Percentiles rank a stretch among this genome's conserved stretches.
Conservation (phyloP, 2,329 filamentous ascomycete genomes). For the Tolypocladium album region DNA sequence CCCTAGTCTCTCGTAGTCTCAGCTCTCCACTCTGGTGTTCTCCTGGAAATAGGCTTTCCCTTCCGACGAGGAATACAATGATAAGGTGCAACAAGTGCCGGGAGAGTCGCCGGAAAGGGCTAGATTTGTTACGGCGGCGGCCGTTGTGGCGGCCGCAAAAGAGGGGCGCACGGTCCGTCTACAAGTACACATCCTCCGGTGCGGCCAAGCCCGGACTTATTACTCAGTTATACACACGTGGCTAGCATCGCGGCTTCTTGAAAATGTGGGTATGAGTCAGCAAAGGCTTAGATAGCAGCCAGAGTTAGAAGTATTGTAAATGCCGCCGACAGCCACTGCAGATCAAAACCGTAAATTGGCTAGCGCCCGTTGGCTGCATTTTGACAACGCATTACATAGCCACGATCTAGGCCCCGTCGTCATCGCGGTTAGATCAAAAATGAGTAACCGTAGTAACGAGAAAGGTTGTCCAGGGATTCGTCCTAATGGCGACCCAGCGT, state of each 20-base stretch:
- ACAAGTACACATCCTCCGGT: neutral
- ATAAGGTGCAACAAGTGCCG: neutral
- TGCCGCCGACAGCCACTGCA: no score
- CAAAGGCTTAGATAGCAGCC: no score
- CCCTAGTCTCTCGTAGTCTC: neutral
- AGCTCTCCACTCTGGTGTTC: neutral
- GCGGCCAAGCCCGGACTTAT: neutral
- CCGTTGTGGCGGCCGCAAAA: neutral
- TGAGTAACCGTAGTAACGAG: no score
- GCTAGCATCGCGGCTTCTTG: neutral
- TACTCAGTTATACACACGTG: neutral
- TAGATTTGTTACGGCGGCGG: neutral
- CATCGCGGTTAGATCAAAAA: no score
- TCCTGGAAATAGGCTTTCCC: neutral
- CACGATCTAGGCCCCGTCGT: no score
- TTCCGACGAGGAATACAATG: neutral
- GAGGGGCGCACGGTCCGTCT: neutral
- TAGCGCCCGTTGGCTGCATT: no score
- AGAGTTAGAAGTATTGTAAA: no score
- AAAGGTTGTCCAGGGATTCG: no score
- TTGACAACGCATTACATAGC: no score
- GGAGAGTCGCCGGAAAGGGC: neutral
- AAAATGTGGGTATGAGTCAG: no score
- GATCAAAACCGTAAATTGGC: no score
- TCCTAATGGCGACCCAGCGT: no score